Conservation (phyloP, 2,329 filamentous ascomycete genomes). For the Colletotrichum noveboracense region DNA sequence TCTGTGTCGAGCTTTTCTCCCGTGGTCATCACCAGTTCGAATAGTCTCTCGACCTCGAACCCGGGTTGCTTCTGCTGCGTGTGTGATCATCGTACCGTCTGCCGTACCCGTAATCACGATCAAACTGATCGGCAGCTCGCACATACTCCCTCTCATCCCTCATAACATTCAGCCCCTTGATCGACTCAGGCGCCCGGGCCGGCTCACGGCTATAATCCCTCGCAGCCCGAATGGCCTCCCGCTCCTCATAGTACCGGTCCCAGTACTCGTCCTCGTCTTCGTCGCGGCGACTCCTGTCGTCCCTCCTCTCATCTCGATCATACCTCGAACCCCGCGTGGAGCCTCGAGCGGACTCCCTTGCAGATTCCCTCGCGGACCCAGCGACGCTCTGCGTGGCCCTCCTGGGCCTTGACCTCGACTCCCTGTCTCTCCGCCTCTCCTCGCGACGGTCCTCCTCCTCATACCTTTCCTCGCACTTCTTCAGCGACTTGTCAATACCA, state of each 20-base stretch:
- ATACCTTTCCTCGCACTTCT: slow-evolving; percentile 25
- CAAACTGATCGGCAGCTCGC: neutral
- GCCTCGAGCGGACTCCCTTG: neutral
- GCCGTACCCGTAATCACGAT: slow-evolving; percentile 3
- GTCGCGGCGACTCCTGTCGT: neutral
- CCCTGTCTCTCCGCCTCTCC: slow-evolving; percentile 8
- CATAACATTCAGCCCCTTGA: neutral
- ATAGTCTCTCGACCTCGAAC: neutral
- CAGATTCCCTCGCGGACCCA: neutral
- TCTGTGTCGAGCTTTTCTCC: neutral
- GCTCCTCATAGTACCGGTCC: slow-evolving; percentile 4
- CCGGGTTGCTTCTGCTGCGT: slow-evolving; percentile 13
- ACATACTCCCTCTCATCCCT: neutral
- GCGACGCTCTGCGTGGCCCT: neutral
- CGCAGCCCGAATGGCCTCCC: neutral
- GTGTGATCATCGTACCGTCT: neutral
- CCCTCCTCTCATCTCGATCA: neutral
- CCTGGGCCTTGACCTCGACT: neutral
- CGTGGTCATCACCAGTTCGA: neutral
- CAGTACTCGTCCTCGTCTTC: slow-evolving; percentile 9
- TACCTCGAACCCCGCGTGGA: neutral
- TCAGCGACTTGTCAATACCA: slow-evolving; percentile 45
- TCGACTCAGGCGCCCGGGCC: neutral
- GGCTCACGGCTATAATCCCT: slow-evolving; percentile 11
- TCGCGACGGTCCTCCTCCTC: slow-evolving; percentile 15